phyloP scores from a whole-genome alignment of 352 stramenopile genomes.

The Phytophthora chlamydospora region DNA sequence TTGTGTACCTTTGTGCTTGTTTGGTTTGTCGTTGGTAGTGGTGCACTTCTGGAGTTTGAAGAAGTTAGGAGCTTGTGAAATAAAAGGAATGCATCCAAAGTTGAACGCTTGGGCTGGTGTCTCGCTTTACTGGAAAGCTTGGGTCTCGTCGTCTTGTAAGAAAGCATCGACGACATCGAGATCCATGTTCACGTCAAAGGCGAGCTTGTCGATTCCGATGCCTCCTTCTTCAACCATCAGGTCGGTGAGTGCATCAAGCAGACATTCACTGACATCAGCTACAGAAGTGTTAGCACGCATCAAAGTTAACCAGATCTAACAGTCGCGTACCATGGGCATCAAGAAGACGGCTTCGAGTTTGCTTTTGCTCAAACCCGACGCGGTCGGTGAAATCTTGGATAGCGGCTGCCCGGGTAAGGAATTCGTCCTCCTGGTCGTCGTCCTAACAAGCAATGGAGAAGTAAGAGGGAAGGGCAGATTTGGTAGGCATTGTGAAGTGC shows the following conservation, averaged over 20 bases:
- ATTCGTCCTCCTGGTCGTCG: slow-evolving; percentile 40
- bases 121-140: slow-evolving; percentile 20
- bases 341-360: slow-evolving; percentile 36
- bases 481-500: not conserved
- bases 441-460: slow-evolving; percentile 20
- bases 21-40: slow-evolving; percentile 33
- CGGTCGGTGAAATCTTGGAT: slow-evolving; percentile 36
- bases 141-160: slow-evolving; percentile 25
- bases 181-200: slow-evolving; percentile 37
- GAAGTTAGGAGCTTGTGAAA: slow-evolving; percentile 19
- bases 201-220: slow-evolving; percentile 49
- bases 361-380: slow-evolving; percentile 30
- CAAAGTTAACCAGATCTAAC: slow-evolving; percentile 2
- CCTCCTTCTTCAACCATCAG: slow-evolving; percentile 49
- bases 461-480: not conserved
- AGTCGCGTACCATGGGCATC: slow-evolving; percentile 39
- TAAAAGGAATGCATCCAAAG: slow-evolving; percentile 30
- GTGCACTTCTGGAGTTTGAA: slow-evolving; percentile 47
- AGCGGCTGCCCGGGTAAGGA: slow-evolving; percentile 19
- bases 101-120: slow-evolving; percentile 6
- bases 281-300: slow-evolving; percentile 11
- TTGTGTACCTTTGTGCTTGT: not conserved
- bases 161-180: slow-evolving; percentile 28
- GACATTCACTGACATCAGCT: slow-evolving; percentile 48
- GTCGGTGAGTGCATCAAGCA: slow-evolving; percentile 51